Percentiles rank a stretch among this genome's conserved stretches.
phyloP scores from a whole-genome alignment of 352 stramenopile genomes.

The Pythium insidiosum region DNA sequence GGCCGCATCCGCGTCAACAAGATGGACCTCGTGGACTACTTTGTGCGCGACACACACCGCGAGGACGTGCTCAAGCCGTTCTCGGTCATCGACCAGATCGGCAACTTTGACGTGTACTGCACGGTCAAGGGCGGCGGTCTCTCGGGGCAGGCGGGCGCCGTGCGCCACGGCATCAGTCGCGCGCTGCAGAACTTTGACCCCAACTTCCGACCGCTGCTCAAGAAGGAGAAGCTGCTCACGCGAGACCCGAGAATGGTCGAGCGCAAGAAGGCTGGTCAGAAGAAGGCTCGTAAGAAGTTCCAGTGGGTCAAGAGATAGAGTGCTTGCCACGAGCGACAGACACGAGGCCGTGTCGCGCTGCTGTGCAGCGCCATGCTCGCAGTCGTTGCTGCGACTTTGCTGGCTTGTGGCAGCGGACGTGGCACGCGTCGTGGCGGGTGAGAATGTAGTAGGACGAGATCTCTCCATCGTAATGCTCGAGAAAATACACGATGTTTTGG shows the following conservation, averaged over 20 bases:
- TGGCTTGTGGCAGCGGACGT: too few relatives aligned
- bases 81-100: constrained; percentile 56
- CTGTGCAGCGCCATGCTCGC: too few relatives aligned
- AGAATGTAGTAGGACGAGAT: too few relatives aligned
- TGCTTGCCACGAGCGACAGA: too few relatives aligned
- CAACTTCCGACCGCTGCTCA: constrained; percentile 86
- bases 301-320: constrained; percentile 98
- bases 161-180: constrained; percentile 90
- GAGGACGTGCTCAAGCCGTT: constrained; percentile 85
- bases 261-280: constrained; percentile 93
- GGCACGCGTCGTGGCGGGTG: too few relatives aligned
- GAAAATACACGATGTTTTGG: too few relatives aligned
- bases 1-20: constrained; percentile 92
- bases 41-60: constrained; percentile 85
- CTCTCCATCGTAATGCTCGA: too few relatives aligned
- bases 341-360: too few relatives aligned
- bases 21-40: constrained; percentile 92
- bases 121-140: constrained; percentile 90
- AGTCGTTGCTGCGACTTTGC: too few relatives aligned
- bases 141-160: constrained; percentile 90
- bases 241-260: constrained; percentile 95
- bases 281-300: constrained; percentile 96
- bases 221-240: constrained; percentile 90
- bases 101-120: constrained; percentile 89
- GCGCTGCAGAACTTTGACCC: constrained; percentile 94